Base-by-base conservation (phyloP, 495 filamentous ascomycete genomes). In the Platismatia glauca region DNA sequence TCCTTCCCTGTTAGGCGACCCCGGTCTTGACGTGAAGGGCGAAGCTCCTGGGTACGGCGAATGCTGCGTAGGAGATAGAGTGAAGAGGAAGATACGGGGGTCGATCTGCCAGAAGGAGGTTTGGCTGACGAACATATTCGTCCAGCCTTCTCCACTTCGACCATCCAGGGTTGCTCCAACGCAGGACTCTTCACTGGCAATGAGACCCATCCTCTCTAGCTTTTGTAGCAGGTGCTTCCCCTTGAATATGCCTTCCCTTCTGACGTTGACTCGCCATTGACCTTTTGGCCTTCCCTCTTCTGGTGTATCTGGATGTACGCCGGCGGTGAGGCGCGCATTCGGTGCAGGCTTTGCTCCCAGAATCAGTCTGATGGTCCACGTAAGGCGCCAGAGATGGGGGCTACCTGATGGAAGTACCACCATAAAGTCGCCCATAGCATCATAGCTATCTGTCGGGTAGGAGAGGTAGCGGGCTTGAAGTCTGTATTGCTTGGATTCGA, bases 351-450 rank as follows among this genome's bases (percentile, higher is more conserved):
- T 81, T 62, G 33, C 41, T 61, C 22, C 59, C 48, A 55, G n/a
- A 41, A 61, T 68, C 58, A 60, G 67, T 64, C 41, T 59, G 50
- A 34, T 16, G 29, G 46, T 44, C 55, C 41, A 34, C 37, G 12
- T 9, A 29, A 43, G 27, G 24, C 38, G 58, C n/a, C 37, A 39
- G 15, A 11, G 38, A 41, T 33, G 37, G 43, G 61, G 16, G 41
- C 39, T 63, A 70, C 79, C 66, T 90, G 87, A 70, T 97, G 91
- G 71, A 97, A 98, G 75, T 97, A 98, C 95, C 95, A 97, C 74
- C 87, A 95, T 38, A 97, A 75, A 1, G 89, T 91, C 34, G 89
- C 84, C 91, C 93, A 98, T 9, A 97, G 82, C 89, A 96, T 93
- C 89, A 95, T 89, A 62, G 92, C 92, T 62, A 95, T 86, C 74